Evolutionary conservation across 2,329 filamentous ascomycete species (phyloP).

Genomic region (Verticillium zaregamsianum): DNA sequence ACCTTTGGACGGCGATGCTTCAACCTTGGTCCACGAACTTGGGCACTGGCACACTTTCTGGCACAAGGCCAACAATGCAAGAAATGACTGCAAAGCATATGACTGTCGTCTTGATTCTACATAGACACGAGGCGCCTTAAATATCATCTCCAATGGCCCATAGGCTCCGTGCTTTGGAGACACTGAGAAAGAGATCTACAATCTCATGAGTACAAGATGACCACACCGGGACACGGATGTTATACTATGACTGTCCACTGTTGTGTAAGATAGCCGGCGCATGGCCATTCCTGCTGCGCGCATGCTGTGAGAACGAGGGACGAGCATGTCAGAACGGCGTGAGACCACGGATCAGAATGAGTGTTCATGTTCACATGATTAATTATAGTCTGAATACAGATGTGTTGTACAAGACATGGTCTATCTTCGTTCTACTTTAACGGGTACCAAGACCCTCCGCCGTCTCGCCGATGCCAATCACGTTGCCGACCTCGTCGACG

Average conservation of each 20-base stretch:
- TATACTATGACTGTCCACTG: too few relatives aligned
- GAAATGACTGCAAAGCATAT: slow-evolving; percentile 9
- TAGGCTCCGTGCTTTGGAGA: slow-evolving; percentile 10
- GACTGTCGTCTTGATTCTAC: slow-evolving; percentile 16
- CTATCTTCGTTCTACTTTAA: background rate
- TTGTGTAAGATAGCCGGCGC: too few relatives aligned
- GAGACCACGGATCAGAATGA: background rate
- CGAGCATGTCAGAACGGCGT: background rate
- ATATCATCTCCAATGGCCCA: slow-evolving; percentile 11
- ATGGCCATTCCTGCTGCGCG: too few relatives aligned
- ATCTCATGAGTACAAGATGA: background rate
- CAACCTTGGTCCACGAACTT: background rate
- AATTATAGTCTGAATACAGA: background rate
- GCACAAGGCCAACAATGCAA: background rate
- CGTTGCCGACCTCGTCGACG: slow-evolving; percentile 15
- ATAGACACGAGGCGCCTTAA: slow-evolving; percentile 10
- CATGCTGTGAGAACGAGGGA: too few relatives aligned
- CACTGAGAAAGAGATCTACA: background rate
- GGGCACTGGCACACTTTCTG: slow-evolving; percentile 3
- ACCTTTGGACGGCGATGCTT: background rate
- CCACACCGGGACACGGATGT: too few relatives aligned
- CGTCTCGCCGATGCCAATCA: slow-evolving; percentile 1
- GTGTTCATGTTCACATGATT: background rate
- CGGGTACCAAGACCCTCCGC: background rate
- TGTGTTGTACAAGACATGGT: background rate